phyloP scores from a whole-genome alignment of 306 rosid species.

The Ormosia emarginata region DNA sequence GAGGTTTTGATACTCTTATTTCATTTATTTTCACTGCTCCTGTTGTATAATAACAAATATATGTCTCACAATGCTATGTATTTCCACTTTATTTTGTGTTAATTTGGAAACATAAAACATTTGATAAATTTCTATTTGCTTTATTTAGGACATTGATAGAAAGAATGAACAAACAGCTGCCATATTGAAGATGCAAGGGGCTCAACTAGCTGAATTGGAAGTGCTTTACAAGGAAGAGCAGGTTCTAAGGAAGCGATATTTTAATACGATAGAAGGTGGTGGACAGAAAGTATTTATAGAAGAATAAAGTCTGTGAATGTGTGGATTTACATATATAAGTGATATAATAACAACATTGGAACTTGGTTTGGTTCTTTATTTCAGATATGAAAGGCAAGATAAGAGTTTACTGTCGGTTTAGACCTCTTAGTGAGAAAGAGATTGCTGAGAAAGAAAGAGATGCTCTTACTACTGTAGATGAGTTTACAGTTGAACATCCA shows the following conservation, averaged over 20 bases:
- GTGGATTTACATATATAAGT: neutral
- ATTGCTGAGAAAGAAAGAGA: constrained; percentile 49
- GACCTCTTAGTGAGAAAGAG: constrained; percentile 85
- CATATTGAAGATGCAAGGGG: constrained; percentile 89
- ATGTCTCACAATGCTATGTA: neutral
- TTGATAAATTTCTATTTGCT: constrained; percentile 6
- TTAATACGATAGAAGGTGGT: constrained; percentile 88
- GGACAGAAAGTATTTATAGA: neutral
- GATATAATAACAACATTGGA: neutral
- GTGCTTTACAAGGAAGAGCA: constrained; percentile 91
- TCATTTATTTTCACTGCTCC: neutral
- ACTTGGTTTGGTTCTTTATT: constrained; percentile 22
- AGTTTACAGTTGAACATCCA: constrained; percentile 85
- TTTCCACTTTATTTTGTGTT: neutral
- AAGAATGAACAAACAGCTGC: constrained; percentile 92
- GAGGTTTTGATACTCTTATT: constrained; percentile 53
- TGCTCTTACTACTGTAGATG: constrained; percentile 50
- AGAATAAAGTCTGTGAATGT: neutral
- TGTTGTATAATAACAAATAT: neutral
- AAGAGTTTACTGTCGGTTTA: constrained; percentile 80
- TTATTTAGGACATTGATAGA: constrained; percentile 85
- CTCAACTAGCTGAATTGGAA: constrained; percentile 90
- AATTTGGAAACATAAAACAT: neutral
- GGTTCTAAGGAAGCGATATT: constrained; percentile 84
- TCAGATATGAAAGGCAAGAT: constrained; percentile 99